These are phyloP conservation scores for Teratosphaeria epicoccoides DNA, from an alignment of 2,329 filamentous ascomycete genomes.

Conservation along the genomic window DNA sequence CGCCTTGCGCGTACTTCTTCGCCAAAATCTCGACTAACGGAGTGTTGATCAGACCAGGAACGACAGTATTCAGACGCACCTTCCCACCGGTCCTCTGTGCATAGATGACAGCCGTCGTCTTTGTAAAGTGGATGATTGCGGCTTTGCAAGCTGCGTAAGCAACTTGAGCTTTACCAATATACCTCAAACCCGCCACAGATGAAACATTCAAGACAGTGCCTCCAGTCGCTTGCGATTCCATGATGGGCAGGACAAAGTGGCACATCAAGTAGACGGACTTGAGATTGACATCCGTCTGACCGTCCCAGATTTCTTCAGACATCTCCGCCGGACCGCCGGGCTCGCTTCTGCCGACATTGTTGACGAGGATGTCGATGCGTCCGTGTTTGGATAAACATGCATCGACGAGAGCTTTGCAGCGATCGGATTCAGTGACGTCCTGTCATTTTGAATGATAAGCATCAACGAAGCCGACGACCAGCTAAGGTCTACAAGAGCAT, in stretches of 20 bases:
- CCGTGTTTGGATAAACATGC: slow-evolving; percentile 43
- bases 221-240: slow-evolving; percentile 39
- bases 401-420: slow-evolving; percentile 44
- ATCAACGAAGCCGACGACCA: background rate
- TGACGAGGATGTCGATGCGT: slow-evolving; percentile 49
- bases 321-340: slow-evolving; percentile 41
- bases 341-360: slow-evolving; percentile 50
- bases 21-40: slow-evolving; percentile 39
- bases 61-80: slow-evolving; percentile 44
- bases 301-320: slow-evolving; percentile 41
- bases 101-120: slow-evolving; percentile 59
- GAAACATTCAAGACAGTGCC: slow-evolving; percentile 28
- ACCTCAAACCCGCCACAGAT: slow-evolving; percentile 44
- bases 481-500: background rate
- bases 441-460: slow-evolving; percentile 1
- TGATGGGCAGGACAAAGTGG: slow-evolving; percentile 44
- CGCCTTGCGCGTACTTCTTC: slow-evolving; percentile 35
- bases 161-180: slow-evolving; percentile 43
- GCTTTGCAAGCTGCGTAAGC: slow-evolving; percentile 63
- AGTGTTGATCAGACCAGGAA: slow-evolving; percentile 48
- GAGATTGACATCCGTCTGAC: slow-evolving; percentile 45
- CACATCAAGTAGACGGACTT: slow-evolving; percentile 46
- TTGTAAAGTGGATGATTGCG: slow-evolving; percentile 64
- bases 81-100: slow-evolving; percentile 29
- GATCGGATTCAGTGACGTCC: slow-evolving; percentile 43